A percentile compares a stretch with the other conserved stretches of the same genome.
Evolutionary conservation across 228 moss, liverwort and hornwort species (phyloP).

Genomic region (Sphagnum fallax): DNA sequence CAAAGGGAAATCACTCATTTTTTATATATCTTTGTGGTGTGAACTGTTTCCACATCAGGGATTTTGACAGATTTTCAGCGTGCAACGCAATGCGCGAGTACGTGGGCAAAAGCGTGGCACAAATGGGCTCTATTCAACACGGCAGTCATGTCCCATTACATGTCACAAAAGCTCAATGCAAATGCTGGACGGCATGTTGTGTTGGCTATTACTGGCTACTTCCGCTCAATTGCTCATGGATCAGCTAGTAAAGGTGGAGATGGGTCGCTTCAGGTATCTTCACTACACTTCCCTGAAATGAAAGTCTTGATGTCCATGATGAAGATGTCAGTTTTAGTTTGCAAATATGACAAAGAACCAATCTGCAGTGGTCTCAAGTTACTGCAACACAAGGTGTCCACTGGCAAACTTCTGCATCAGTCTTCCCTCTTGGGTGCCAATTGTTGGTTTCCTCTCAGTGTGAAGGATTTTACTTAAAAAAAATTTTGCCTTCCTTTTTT

Average conservation of each 20-base stretch:
- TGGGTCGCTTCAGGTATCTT: constrained; percentile 75
- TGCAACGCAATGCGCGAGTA: constrained; percentile 68
- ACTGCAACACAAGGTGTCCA: too few relatives aligned
- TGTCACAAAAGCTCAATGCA: constrained; percentile 26
- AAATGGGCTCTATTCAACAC: constrained; percentile 98
- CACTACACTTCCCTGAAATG: too few relatives aligned
- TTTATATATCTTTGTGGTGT: too few relatives aligned
- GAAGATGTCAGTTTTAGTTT: neutral
- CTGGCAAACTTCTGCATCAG: too few relatives aligned
- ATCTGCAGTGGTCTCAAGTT: too few relatives aligned
- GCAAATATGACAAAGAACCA: neutral
- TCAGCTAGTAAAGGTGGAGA: constrained; percentile 75
- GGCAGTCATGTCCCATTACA: constrained; percentile 67
- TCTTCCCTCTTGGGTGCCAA: too few relatives aligned
- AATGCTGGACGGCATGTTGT: constrained; percentile 75
- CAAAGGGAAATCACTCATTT: too few relatives aligned
- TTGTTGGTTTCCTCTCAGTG: neutral
- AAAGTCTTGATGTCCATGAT: neutral
- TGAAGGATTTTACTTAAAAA: too few relatives aligned
- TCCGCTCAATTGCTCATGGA: constrained; percentile 80
- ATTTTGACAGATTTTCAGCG: constrained; percentile 55
- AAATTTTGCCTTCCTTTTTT: too few relatives aligned
- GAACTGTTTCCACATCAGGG: constrained; percentile 24
- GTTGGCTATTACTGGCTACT: constrained; percentile 80
- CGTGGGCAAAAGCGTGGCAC: constrained; percentile 98